A percentile compares a stretch with the other conserved stretches of the same genome.
Conservation (phyloP, 306 rosid genomes). For the Senna siamea region DNA sequence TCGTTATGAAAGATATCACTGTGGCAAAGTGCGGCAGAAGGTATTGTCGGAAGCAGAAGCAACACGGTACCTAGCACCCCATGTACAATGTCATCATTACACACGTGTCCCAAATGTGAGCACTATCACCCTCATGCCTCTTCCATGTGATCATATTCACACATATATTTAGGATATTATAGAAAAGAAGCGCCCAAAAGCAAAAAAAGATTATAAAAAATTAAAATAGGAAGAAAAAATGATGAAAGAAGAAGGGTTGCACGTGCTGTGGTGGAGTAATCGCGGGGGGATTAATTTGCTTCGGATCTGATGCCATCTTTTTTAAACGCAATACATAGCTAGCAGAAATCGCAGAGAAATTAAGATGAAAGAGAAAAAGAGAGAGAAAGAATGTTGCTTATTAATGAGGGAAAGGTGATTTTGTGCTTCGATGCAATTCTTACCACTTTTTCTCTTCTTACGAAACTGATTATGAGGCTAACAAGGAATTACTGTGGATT, state of each 20-base stretch:
- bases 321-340: slow-evolving; percentile 28
- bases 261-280: slow-evolving; percentile 57
- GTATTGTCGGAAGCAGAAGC: slow-evolving; percentile 44
- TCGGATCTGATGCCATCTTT: slow-evolving; percentile 77
- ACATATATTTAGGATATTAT: neutral
- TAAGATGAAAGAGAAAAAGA: neutral
- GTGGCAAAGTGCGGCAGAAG: slow-evolving; percentile 38
- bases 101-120: slow-evolving; percentile 57
- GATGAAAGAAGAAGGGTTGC: slow-evolving; percentile 47
- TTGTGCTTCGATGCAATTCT: slow-evolving; percentile 39
- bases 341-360: neutral
- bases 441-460: slow-evolving; percentile 4
- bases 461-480: slow-evolving; percentile 36
- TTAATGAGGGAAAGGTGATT: slow-evolving; percentile 33
- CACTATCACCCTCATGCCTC: slow-evolving; percentile 18
- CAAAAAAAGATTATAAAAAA: neutral
- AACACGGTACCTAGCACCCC: slow-evolving; percentile 39
- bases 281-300: slow-evolving; percentile 46
- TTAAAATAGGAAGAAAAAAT: slow-evolving; percentile 26
- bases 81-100: slow-evolving; percentile 52
- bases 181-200: neutral
- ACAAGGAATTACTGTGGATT: slow-evolving; percentile 32
- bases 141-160: slow-evolving; percentile 46
- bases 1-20: slow-evolving; percentile 23
- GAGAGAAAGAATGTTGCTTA: slow-evolving; percentile 53